Conservation (phyloP, 306 rosid genomes). For the Prunus mongolica region DNA sequence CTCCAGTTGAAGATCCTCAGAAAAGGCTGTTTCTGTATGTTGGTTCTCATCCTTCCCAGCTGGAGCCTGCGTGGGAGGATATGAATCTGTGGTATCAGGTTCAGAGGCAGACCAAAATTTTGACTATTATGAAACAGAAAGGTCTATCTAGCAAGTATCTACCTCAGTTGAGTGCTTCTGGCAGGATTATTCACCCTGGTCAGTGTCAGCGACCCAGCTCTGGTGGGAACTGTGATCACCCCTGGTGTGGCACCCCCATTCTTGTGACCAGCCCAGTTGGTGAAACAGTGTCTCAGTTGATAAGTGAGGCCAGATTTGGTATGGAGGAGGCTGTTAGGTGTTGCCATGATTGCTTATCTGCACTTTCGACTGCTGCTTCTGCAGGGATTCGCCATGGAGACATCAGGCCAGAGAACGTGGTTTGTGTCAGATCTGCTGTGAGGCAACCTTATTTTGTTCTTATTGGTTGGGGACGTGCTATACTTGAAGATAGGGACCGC, state of each 20-base stretch:
- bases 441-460: constrained; percentile 69
- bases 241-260: constrained; percentile 98
- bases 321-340: constrained; percentile 77
- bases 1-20: constrained; percentile 78
- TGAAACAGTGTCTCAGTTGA: constrained; percentile 75
- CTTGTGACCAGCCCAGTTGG: constrained; percentile 92
- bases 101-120: constrained; percentile 91
- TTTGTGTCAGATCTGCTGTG: constrained; percentile 55
- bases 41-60: constrained; percentile 86
- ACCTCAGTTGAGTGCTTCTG: constrained; percentile 83
- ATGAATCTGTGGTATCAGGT: constrained; percentile 98
- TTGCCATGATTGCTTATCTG: constrained; percentile 93
- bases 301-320: constrained; percentile 60
- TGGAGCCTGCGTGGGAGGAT: constrained; percentile 99
- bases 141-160: constrained; percentile 79
- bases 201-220: constrained; percentile 77
- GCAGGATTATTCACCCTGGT: constrained; percentile 95
- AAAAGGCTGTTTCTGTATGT: constrained; percentile 65
- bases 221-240: constrained; percentile 91
- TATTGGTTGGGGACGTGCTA: constrained; percentile 94
- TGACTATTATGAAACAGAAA: constrained; percentile 86
- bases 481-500: constrained; percentile 94
- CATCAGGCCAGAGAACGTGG: constrained; percentile 84
- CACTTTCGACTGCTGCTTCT: constrained; percentile 72
- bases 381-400: constrained; percentile 95